A percentile compares a stretch with the other conserved stretches of the same genome.
Conservation (phyloP, 2,329 filamentous ascomycete species). For the Arthroderma sp. region DNA sequence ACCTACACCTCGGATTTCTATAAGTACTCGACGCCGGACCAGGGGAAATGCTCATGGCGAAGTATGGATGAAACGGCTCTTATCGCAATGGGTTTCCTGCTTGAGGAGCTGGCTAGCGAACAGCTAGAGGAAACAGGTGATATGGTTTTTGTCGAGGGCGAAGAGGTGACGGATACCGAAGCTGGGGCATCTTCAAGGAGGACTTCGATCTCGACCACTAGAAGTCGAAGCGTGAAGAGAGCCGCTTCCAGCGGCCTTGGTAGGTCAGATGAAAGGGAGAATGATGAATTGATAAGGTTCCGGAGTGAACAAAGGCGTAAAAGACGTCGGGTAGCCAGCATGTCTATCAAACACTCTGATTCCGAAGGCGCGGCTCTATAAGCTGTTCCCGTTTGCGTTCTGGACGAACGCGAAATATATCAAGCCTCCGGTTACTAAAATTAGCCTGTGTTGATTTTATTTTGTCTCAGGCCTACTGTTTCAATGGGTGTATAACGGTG, state of each 20-base stretch:
- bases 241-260: background rate
- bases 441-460: too few relatives aligned
- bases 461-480: too few relatives aligned
- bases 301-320: background rate
- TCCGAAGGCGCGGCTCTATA: background rate
- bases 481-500: too few relatives aligned
- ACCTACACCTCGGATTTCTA: slow-evolving; percentile 46
- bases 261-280: slow-evolving; percentile 1
- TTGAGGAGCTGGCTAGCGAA: slow-evolving; percentile 44
- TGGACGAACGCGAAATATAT: too few relatives aligned
- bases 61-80: slow-evolving; percentile 51
- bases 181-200: background rate
- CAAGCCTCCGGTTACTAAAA: too few relatives aligned
- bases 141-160: slow-evolving; percentile 42
- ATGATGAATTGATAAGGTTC: background rate
- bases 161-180: slow-evolving; percentile 13
- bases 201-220: background rate
- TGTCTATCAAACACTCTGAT: background rate
- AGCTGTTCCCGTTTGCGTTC: background rate
- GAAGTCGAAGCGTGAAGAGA: background rate
- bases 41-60: slow-evolving; percentile 30
- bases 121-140: slow-evolving; percentile 45
- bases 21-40: slow-evolving; percentile 20
- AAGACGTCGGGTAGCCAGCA: slow-evolving; percentile 1
- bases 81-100: slow-evolving; percentile 45